A percentile compares a stretch with the other conserved stretches of the same genome.
Evolutionary conservation across 495 filamentous ascomycete genomes (phyloP).

Genomic region (Elaphomyces granulatus): DNA sequence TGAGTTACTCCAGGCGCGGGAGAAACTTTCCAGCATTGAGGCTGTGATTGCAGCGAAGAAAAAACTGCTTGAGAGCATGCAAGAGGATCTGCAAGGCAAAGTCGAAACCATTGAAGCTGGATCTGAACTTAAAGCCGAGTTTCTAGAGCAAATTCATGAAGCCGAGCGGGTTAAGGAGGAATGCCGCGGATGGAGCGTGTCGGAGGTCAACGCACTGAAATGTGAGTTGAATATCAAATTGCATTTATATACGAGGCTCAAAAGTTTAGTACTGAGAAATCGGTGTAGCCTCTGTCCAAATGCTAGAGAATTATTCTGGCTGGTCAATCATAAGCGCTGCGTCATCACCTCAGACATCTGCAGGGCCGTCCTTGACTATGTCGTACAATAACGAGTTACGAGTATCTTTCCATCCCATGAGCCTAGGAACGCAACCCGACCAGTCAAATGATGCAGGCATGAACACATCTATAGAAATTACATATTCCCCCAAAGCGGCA

Average conservation of each 20-base stretch:
- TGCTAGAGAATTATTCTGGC: slow-evolving; percentile 53
- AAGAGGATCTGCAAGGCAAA: slow-evolving; percentile 46
- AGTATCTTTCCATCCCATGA: slow-evolving; percentile 54
- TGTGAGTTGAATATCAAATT: no score
- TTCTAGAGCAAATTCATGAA: slow-evolving; percentile 56
- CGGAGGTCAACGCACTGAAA: slow-evolving; percentile 61
- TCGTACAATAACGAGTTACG: slow-evolving; percentile 65
- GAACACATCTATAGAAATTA: slow-evolving; percentile 20
- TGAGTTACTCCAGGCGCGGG: slow-evolving; percentile 52
- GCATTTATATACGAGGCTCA: no score
- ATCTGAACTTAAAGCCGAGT: slow-evolving; percentile 51
- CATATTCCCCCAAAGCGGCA: slow-evolving; percentile 8
- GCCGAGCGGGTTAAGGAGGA: slow-evolving; percentile 76
- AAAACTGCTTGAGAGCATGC: slow-evolving; percentile 46
- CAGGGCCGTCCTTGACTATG: slow-evolving; percentile 51
- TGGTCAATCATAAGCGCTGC: slow-evolving; percentile 63
- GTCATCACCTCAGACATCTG: slow-evolving; percentile 13
- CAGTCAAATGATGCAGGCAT: slow-evolving; percentile 7
- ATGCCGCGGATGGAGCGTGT: slow-evolving; percentile 74
- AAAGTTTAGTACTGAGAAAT: slow-evolving; percentile 1
- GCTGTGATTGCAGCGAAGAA: slow-evolving; percentile 54
- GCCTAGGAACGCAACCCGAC: slow-evolving; percentile 31
- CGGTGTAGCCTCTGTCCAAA: slow-evolving; percentile 44
- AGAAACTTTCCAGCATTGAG: slow-evolving; percentile 48
- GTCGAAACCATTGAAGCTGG: slow-evolving; percentile 44